Evolutionary conservation across 768 basidiomycete species (phyloP).

Genomic region (Pleurotus salmoneostramineus): DNA sequence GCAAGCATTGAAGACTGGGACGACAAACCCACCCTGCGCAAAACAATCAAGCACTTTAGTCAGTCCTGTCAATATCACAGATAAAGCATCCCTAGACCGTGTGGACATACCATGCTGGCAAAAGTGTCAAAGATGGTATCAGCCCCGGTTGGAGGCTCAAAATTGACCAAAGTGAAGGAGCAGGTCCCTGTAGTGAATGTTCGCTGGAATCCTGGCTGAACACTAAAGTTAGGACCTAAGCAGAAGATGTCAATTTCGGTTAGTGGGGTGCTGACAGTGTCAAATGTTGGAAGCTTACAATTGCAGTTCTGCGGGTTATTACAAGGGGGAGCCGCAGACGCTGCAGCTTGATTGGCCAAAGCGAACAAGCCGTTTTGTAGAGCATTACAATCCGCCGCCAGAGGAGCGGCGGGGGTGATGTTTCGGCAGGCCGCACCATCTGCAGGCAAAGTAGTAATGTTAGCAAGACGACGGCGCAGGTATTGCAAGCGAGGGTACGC

Average conservation of each 20-base stretch:
- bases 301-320: conserved; percentile 1
- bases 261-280: not conserved
- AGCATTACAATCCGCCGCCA: not conserved
- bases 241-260: not conserved
- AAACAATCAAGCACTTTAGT: not conserved
- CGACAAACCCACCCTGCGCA: not conserved
- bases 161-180: conserved; percentile 3
- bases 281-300: not conserved
- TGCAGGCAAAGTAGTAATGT: not conserved
- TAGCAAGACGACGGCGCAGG: not conserved
- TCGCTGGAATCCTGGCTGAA: conserved; percentile 4
- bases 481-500: not conserved
- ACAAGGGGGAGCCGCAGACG: not conserved
- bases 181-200: conserved; percentile 7
- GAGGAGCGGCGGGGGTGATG: not conserved
- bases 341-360: not conserved
- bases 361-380: not conserved
- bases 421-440: not conserved
- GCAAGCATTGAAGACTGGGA: not conserved
- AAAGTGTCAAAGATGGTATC: conserved; percentile 1
- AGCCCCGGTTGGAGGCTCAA: not conserved
- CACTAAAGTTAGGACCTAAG: conserved; percentile 8
- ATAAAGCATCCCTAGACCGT: too few species aligned
- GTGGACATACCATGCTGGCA: not conserved
- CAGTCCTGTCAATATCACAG: not conserved